Evolutionary conservation across 257 asterid genomes (phyloP).

Genomic region (Primulina eburnea): DNA sequence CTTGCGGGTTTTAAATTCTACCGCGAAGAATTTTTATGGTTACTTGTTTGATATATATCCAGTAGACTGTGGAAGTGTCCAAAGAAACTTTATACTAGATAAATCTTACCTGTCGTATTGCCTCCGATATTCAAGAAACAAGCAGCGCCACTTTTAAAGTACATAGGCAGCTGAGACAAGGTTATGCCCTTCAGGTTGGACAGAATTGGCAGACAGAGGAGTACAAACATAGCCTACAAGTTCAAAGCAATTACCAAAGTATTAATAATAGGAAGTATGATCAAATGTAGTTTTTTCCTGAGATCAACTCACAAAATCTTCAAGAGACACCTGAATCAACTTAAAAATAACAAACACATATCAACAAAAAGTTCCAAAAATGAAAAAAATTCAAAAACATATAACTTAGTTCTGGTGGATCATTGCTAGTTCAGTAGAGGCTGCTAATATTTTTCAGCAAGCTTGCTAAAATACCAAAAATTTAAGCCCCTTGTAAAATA

Average conservation of each 20-base stretch:
- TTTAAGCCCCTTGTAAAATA: no score
- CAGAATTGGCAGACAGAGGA: slow-evolving; percentile 1
- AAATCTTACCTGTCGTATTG: neutral
- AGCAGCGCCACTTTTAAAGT: neutral
- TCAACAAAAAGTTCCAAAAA: neutral
- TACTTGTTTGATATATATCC: no score
- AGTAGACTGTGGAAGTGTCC: no score
- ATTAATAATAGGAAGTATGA: neutral
- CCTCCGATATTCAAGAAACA: neutral
- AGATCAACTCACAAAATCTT: neutral
- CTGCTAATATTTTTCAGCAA: neutral
- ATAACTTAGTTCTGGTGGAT: no score
- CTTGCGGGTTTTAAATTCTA: no score
- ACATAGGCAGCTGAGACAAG: neutral
- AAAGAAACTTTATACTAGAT: neutral
- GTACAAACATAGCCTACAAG: neutral
- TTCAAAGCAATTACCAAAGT: neutral
- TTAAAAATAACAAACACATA: neutral
- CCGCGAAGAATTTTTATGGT: no score
- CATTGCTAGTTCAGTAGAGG: no score
- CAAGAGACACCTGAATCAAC: no score
- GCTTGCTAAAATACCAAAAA: neutral
- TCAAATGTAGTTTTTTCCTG: neutral
- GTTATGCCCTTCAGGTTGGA: neutral
- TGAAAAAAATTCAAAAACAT: no score